Base-by-base conservation (phyloP, 2,329 filamentous ascomycete genomes). In the Paracoccidioides brasiliensis region DNA sequence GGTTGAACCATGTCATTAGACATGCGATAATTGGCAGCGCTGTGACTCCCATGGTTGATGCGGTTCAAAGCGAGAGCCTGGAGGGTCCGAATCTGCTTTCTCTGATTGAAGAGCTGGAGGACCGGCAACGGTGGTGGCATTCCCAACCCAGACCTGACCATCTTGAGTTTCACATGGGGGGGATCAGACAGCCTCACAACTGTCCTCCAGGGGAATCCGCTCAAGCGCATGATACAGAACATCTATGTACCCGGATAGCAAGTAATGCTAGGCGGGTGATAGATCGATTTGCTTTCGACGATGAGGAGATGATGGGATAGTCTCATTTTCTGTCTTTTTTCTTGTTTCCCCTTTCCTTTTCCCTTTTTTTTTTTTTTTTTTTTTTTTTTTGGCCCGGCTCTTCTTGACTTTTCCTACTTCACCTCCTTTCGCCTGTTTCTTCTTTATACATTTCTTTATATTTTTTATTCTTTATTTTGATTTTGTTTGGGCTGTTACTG, bases 111-210 rank as follows among this genome's bases (percentile, higher is more conserved):
- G 71, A 72, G 53, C 63, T 75, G 54, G 72, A 74, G 50, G 59
- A 67, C 37, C 70, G 73, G 12, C 73, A 76, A 57, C 69, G 67
- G 15, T 65, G 64, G 56, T 73, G 71, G 69, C 73, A 76, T 65
- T 58, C 61, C 4, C 55, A 38, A n/a, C 35, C 37, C 5, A 52
- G 49, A 9, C 42, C 42, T 3, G 5, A 30, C 0, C 37, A 14
- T 5, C n/a, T 40, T n/a, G 49, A 7, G 2, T 52, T 30, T 40
- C 37, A 6, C 9, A n/a, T 38, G 38, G 37, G 46, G 37, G 14
- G 14, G 22, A n/a, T 14, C 15, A 42, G 22, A 9, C n/a, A 43
- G 15, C 22, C 5, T 32, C 32, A 5, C 28, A 28, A 44, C 5
- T 6, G n/a, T 14, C 55, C 51, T 9, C 48, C 51, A 46, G 50